Conservation (phyloP, 495 filamentous ascomycete species). For the Aspergillus hancockii region DNA sequence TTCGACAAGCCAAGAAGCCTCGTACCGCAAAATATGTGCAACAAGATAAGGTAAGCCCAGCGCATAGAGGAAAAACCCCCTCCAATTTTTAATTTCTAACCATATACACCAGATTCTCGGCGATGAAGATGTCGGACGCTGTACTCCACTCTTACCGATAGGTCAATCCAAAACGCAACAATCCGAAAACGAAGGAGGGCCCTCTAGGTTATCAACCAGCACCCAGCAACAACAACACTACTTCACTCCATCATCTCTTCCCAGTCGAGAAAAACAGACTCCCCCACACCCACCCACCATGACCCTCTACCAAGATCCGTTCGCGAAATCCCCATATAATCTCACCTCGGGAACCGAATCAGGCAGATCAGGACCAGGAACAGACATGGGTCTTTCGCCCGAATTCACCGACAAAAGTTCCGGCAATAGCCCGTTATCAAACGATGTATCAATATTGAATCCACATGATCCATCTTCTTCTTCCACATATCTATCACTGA, state of each 20-base stretch:
- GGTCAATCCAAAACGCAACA: background rate
- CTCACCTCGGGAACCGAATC: conserved; percentile 6
- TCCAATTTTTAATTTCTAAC: background rate
- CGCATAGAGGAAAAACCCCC: background rate
- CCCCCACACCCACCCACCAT: background rate
- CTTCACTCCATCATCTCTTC: background rate
- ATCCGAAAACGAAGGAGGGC: background rate
- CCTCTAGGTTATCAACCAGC: background rate
- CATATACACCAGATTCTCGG: background rate
- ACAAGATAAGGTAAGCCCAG: conserved; percentile 1
- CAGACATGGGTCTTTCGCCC: conserved; percentile 14
- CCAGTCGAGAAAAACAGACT: conserved; percentile 4
- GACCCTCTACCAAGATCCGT: background rate
- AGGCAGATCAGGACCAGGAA: conserved; percentile 1
- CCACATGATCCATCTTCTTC: conserved; percentile 12
- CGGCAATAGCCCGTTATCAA: background rate
- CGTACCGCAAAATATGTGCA: background rate
- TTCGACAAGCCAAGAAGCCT: conserved; percentile 8
- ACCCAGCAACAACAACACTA: conserved; percentile 2
- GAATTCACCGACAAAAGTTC: conserved; percentile 18
- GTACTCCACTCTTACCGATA: background rate
- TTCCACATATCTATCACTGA: conserved; percentile 5
- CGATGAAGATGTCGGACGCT: background rate
- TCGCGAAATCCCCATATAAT: conserved; percentile 1
- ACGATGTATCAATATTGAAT: conserved; percentile 9